Percentiles rank a stretch among this genome's conserved stretches.
Evolutionary conservation across 495 filamentous ascomycete genomes (phyloP).

Genomic region (Aspergillus ellipticus): DNA sequence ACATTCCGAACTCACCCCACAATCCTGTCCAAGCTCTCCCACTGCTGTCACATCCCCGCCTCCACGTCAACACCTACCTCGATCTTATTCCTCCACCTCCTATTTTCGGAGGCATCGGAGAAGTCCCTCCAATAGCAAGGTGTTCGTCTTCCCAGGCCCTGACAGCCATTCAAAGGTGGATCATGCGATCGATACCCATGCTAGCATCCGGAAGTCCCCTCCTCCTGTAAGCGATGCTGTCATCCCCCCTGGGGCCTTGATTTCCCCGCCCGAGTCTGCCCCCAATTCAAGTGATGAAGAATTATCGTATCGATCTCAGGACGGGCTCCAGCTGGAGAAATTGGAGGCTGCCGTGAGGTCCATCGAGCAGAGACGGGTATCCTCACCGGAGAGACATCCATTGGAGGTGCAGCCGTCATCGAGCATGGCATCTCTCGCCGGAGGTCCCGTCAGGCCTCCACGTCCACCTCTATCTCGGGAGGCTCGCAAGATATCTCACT

Average conservation of each 20-base stretch:
- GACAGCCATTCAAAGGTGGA: constrained; percentile 31
- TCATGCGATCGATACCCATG: constrained; percentile 49
- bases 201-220: constrained; percentile 71
- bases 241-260: constrained; percentile 76
- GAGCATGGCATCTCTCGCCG: constrained; percentile 11
- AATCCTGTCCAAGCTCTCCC: constrained; percentile 41
- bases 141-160: constrained; percentile 30
- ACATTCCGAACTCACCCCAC: constrained; percentile 56
- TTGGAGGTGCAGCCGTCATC: constrained; percentile 32
- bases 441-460: constrained; percentile 10
- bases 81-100: constrained; percentile 73
- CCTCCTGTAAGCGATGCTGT: constrained; percentile 66
- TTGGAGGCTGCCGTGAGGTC: constrained; percentile 78
- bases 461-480: constrained; percentile 47
- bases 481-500: constrained; percentile 71
- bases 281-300: constrained; percentile 84
- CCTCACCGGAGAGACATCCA: constrained; percentile 54
- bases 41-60: constrained; percentile 31
- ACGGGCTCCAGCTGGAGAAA: constrained; percentile 66
- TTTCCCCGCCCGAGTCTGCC: constrained; percentile 83
- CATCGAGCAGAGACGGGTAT: constrained; percentile 63
- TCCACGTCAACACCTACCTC: constrained; percentile 56
- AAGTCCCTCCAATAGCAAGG: constrained; percentile 52
- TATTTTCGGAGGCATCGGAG: constrained; percentile 68
- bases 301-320: constrained; percentile 45